Conservation (phyloP, 2,329 filamentous ascomycete species). For the Trichophyton mentagrophytes region DNA sequence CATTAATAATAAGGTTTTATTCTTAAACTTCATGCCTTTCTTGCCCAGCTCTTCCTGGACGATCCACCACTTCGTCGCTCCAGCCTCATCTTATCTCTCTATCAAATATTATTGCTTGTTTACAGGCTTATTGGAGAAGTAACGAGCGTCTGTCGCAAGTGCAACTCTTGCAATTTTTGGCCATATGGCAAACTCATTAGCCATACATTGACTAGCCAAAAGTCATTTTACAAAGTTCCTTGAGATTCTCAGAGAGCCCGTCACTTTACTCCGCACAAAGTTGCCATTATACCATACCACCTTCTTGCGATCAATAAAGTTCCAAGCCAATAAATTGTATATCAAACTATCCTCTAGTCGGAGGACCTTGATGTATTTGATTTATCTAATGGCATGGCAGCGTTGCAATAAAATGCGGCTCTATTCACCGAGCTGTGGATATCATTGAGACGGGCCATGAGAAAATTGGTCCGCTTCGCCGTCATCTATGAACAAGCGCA, state of each 20-base stretch:
- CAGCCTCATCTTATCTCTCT: too few relatives aligned
- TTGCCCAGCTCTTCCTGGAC: too few relatives aligned
- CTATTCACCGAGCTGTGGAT: conserved; percentile 9
- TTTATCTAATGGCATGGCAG: neutral
- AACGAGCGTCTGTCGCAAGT: too few relatives aligned
- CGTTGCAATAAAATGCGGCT: conserved; percentile 10
- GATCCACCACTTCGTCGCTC: too few relatives aligned
- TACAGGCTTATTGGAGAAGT: too few relatives aligned
- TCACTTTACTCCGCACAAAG: neutral
- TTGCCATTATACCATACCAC: neutral
- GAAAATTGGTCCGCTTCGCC: conserved; percentile 1
- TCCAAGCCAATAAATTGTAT: neutral
- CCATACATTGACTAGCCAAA: neutral
- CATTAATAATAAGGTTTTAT: too few relatives aligned
- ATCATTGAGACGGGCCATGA: conserved; percentile 3
- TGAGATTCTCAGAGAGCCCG: neutral
- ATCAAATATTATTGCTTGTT: too few relatives aligned
- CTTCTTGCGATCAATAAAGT: neutral
- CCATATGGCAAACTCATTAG: neutral
- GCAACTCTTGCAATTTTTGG: too few relatives aligned
- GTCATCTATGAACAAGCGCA: conserved; percentile 9
- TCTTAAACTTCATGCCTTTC: too few relatives aligned
- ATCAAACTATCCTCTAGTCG: neutral
- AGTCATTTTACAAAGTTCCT: neutral
- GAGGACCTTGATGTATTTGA: neutral